phyloP scores from a whole-genome alignment of 331 rosid species.

The Spiraea crenata region DNA sequence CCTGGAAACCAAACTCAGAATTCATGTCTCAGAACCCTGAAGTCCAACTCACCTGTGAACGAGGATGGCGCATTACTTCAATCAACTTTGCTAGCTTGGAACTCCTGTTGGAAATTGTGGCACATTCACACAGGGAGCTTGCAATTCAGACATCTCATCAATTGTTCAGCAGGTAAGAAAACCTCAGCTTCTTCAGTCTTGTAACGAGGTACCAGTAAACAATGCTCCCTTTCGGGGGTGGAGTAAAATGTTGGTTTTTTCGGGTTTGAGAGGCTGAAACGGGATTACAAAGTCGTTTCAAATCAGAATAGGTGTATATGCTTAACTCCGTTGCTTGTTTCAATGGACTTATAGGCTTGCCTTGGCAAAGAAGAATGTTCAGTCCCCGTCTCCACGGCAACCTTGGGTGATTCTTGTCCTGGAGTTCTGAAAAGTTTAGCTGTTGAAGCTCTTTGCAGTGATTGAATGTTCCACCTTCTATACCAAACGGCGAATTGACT shows the following conservation, averaged over 20 bases:
- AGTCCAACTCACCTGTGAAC: constrained; percentile 30
- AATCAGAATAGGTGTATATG: no score
- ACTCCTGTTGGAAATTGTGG: constrained; percentile 23
- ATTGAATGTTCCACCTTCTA: not conserved
- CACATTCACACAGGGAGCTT: not conserved
- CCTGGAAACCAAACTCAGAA: constrained; percentile 13
- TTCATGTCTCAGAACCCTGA: constrained; percentile 11
- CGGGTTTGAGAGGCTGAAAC: no score
- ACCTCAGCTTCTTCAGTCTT: not conserved
- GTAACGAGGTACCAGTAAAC: not conserved
- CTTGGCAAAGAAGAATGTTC: constrained; percentile 23
- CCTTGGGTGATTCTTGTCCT: constrained; percentile 17
- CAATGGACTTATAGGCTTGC: constrained; percentile 14
- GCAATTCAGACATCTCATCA: constrained; percentile 9
- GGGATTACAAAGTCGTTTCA: no score
- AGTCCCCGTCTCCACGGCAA: constrained; percentile 10
- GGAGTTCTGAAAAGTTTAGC: constrained; percentile 15
- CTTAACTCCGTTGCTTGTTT: not conserved
- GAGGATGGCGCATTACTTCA: constrained; percentile 27
- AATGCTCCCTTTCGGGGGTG: no score
- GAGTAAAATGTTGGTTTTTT: no score
- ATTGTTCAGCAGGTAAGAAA: constrained; percentile 10
- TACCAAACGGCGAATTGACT: not conserved
- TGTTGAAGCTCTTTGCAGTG: constrained; percentile 20
- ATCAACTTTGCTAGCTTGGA: constrained; percentile 41